phyloP scores from a whole-genome alignment of 2,329 filamentous ascomycete genomes.

The Colletotrichum camelliae region DNA sequence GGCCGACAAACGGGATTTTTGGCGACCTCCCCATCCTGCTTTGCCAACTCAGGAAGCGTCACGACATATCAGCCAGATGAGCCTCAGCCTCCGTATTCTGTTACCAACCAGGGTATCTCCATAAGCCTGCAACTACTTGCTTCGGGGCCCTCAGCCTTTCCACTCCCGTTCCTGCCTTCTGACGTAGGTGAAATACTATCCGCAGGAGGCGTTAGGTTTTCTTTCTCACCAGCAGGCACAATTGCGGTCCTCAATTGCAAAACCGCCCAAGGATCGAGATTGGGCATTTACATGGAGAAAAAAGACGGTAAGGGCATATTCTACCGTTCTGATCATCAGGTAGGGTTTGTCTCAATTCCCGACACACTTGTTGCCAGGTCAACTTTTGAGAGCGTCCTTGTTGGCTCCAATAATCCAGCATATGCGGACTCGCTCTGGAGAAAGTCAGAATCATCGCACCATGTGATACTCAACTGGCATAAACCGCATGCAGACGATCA shows the following conservation, averaged over 20 bases:
- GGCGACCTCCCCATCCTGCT: accelerated
- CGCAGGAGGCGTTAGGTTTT: not conserved
- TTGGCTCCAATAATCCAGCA: accelerated
- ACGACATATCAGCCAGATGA: not conserved
- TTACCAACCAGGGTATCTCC: not conserved
- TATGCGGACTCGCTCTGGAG: not conserved
- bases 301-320: not conserved
- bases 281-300: not conserved
- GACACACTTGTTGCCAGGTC: not conserved
- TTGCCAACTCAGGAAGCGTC: not conserved
- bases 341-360: not conserved
- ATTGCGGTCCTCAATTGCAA: not conserved
- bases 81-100: not conserved
- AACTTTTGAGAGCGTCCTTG: not conserved
- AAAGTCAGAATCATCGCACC: not conserved
- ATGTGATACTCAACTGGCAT: not conserved
- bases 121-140: not conserved
- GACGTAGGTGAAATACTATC: not conserved
- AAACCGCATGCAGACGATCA: accelerated
- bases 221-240: not conserved
- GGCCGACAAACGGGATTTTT: accelerated
- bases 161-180: not conserved
- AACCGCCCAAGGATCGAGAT: not conserved
- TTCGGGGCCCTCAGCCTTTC: not conserved
- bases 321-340: not conserved